Evolutionary conservation across 352 stramenopile species (phyloP).

Genomic region (Peronosclerospora sorghi): DNA sequence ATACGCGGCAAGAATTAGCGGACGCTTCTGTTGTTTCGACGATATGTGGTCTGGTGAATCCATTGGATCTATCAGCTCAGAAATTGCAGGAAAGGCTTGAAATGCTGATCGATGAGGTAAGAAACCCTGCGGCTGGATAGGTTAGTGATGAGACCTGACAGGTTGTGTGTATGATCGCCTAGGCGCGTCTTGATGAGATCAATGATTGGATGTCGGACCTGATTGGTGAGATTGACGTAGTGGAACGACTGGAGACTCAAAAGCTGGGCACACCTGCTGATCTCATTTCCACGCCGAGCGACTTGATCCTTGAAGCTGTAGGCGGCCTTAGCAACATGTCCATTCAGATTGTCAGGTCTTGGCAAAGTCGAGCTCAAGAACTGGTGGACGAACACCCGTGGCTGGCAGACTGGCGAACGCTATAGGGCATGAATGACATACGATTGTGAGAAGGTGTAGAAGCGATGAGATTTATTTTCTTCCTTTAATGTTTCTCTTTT

Average conservation of each 20-base stretch:
- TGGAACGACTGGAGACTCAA: conserved; percentile 50
- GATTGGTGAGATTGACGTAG: conserved; percentile 30
- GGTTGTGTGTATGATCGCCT: conserved; percentile 4
- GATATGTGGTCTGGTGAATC: conserved; percentile 25
- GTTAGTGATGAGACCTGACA: background rate
- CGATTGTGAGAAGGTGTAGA: conserved; percentile 1
- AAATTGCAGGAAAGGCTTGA: conserved; percentile 34
- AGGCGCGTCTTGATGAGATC: conserved; percentile 66
- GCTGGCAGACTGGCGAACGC: conserved; percentile 72
- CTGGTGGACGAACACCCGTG: conserved; percentile 37
- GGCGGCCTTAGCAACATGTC: conserved; percentile 9
- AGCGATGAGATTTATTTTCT: conserved; percentile 21
- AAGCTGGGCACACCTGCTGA: conserved; percentile 78
- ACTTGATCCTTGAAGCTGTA: conserved; percentile 50
- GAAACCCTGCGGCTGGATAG: background rate
- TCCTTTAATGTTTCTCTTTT: conserved; percentile 15
- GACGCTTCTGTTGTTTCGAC: conserved; percentile 25
- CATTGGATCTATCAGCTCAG: conserved; percentile 24
- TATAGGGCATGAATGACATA: conserved; percentile 24
- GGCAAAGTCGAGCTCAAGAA: conserved; percentile 33
- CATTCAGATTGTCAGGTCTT: conserved; percentile 28
- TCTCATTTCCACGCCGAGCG: conserved; percentile 49
- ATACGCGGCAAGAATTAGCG: conserved; percentile 48
- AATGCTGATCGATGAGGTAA: conserved; percentile 48
- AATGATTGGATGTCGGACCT: conserved; percentile 74